Percentiles rank a stretch among this genome's conserved stretches.
Conservation (phyloP, 306 rosid genomes). For the Fragaria nilgerrensis region DNA sequence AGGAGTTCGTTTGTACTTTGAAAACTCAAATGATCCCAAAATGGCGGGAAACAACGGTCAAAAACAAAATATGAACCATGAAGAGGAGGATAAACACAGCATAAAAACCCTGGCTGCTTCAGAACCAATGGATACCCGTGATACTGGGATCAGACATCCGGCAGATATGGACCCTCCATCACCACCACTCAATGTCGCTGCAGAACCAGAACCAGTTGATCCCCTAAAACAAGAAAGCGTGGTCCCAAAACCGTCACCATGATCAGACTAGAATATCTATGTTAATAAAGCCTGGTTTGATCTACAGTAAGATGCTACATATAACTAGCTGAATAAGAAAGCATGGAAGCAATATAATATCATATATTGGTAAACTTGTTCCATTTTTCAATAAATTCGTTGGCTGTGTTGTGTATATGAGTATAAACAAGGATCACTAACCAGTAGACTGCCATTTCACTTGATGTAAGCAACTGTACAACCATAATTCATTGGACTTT, state of each 20-base stretch:
- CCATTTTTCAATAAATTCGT: neutral
- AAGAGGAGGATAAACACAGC: neutral
- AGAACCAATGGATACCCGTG: neutral
- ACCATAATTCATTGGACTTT: conserved; percentile 76
- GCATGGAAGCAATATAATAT: neutral
- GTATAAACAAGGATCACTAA: conserved; percentile 15
- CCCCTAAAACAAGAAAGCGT: neutral
- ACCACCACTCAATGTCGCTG: too few species aligned
- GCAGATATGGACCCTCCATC: too few species aligned
- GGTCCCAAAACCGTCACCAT: neutral
- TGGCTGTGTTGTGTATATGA: neutral
- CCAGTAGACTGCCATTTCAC: conserved; percentile 22
- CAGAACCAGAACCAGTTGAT: neutral
- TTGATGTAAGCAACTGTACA: conserved; percentile 88
- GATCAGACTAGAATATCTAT: neutral
- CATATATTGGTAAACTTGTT: neutral
- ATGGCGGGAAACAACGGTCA: neutral
- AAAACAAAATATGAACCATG: neutral
- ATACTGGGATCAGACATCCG: too few species aligned
- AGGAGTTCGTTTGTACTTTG: neutral
- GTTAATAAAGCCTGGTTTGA: neutral
- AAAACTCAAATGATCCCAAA: neutral
- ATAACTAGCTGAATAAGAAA: neutral
- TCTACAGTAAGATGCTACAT: neutral
- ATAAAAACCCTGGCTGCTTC: neutral